These are phyloP conservation scores for Boletus rubescentipes DNA, from an alignment of 768 basidiomycete genomes.

Conservation along the genomic window DNA sequence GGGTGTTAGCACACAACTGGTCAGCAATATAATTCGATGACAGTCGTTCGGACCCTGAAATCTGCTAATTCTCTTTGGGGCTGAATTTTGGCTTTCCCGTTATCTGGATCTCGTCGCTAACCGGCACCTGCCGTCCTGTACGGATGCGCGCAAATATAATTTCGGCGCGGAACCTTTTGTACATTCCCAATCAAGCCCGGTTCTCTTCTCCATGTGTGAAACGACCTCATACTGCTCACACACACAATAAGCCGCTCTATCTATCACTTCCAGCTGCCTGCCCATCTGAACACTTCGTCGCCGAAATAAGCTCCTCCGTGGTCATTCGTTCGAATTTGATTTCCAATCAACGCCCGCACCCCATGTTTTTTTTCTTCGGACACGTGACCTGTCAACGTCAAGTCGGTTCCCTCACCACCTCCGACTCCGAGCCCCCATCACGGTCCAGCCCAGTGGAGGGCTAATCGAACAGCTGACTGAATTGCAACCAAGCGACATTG, in stretches of 20 bases:
- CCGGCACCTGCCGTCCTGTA: constrained; percentile 29
- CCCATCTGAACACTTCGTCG: neutral
- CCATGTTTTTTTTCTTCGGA: constrained; percentile 16
- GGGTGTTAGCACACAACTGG: constrained; percentile 10
- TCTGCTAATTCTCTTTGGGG: constrained; percentile 26
- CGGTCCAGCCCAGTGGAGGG: constrained; percentile 1
- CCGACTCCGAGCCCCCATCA: constrained; percentile 1
- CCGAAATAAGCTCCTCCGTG: neutral
- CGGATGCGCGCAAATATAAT: constrained; percentile 29
- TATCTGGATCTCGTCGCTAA: constrained; percentile 32
- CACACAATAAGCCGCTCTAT: constrained; percentile 12
- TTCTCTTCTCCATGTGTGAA: constrained; percentile 21
- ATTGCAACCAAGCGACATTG: constrained; percentile 16
- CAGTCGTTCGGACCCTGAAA: constrained; percentile 35
- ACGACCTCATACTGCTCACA: constrained; percentile 10
- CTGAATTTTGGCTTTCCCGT: constrained; percentile 35
- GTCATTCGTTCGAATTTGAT: neutral
- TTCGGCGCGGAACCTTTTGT: constrained; percentile 33
- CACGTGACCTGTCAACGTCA: constrained; percentile 25
- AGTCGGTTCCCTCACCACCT: neutral
- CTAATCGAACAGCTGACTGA: constrained; percentile 7
- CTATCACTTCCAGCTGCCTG: constrained; percentile 6
- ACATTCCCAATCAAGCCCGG: constrained; percentile 5
- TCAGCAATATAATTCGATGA: constrained; percentile 30
- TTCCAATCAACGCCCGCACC: constrained; percentile 12